Evolutionary conservation across 768 basidiomycete species (phyloP), one percentile per base, ranked within the genome.

Genomic region (Coprinopsis strossmayeri): DNA sequence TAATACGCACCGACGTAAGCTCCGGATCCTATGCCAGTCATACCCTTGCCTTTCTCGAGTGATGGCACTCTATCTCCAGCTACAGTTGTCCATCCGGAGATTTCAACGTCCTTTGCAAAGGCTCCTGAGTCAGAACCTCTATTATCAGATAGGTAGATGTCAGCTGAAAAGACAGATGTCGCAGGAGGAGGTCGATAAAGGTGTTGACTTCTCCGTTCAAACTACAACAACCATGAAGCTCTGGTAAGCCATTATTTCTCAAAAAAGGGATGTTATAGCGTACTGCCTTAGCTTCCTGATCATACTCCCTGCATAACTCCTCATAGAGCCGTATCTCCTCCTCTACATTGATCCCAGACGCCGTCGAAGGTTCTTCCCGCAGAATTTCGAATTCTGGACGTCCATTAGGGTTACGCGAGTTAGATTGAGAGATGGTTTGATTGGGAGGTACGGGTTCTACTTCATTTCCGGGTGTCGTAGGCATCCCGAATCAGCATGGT

Each of bases 71-170:
- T 39, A 27, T 51, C 62, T 34, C 70, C 72, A 55, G 86, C 85
- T 5, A 88, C 85, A 53, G 72, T 79, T 15, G 79, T 82, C 85
- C 85, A 87, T 0, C 84, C 86, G 9, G 68, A 69, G 17, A 87
- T 81, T 42, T 69, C 69, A 2, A 87, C 84, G 58, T 80, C 77
- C 44, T 78, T 73, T 2, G 86, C 78, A 56, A 88, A 87, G 1
- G 75, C 69, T 0, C 38, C 49, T 1, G 53, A 41, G 0, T 32
- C 30, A 32, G 30, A 7, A 32, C 78, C 79, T 0, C 69, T 70
- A 49, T 78, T 78, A 52, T 87, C 84, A 0, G 72, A 77, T 5
- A 87, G 69, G 74, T 80, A 87, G 21, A 87, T 88, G 40, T 86
- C 84, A 12, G 69, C 72, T 0, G 82, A 84, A 57, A 82, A 80